Evolutionary conservation across 345 rosid species (phyloP).

Genomic region (Rubroshorea leprosula): DNA sequence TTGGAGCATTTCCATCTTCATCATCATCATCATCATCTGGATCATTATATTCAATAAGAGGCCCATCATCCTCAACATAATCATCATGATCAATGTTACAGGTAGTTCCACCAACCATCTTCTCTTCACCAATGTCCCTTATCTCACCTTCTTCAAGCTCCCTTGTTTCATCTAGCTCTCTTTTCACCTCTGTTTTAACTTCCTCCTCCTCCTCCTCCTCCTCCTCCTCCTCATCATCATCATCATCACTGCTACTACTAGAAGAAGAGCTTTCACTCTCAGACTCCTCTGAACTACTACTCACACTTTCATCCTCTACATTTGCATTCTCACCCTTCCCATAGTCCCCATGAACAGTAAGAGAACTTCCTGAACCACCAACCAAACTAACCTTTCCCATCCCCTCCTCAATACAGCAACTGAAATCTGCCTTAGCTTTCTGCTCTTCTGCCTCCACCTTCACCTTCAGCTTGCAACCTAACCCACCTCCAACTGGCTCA

Average conservation of each 20-base stretch:
- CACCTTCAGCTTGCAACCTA: constrained; percentile 20
- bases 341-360: constrained; percentile 16
- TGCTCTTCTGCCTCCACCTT: constrained; percentile 31
- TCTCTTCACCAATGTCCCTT: too few relatives aligned
- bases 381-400: constrained; percentile 44
- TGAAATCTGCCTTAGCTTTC: too few relatives aligned
- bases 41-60: constrained; percentile 23
- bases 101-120: too few relatives aligned
- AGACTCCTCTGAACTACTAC: constrained; percentile 29
- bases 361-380: too few relatives aligned
- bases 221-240: constrained; percentile 17
- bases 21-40: constrained; percentile 36
- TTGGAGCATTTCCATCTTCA: constrained; percentile 27
- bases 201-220: constrained; percentile 17
- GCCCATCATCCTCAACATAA: constrained; percentile 9
- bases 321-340: constrained; percentile 21
- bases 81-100: too few relatives aligned
- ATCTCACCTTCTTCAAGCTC: constrained; percentile 46
- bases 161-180: constrained; percentile 15
- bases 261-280: constrained; percentile 41
- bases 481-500: constrained; percentile 19
- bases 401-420: constrained; percentile 40
- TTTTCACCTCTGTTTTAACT: constrained; percentile 18
- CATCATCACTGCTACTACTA: constrained; percentile 25
- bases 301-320: constrained; percentile 24